Conservation (phyloP, 2,329 filamentous ascomycete species). For the Hypoxylon sp. region DNA sequence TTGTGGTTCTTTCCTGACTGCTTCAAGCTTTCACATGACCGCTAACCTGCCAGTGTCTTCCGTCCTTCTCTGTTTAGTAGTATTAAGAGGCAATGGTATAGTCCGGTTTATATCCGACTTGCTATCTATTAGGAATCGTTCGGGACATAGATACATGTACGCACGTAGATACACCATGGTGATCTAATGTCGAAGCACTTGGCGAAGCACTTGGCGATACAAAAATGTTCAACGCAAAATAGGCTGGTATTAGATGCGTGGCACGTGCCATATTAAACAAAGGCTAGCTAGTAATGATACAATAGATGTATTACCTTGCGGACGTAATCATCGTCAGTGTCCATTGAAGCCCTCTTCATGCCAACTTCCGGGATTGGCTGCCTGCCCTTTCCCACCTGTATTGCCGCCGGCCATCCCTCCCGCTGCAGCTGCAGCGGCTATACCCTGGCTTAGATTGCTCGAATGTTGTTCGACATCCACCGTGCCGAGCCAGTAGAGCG, state of each 20-base stretch:
- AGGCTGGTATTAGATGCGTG: slow-evolving; percentile 32
- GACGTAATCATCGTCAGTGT: slow-evolving; percentile 51
- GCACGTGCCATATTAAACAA: slow-evolving; percentile 35
- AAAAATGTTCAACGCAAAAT: slow-evolving; percentile 17
- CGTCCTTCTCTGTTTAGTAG: slow-evolving; percentile 4
- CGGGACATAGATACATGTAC: slow-evolving; percentile 1
- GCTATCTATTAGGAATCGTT: not conserved
- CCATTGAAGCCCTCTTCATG: slow-evolving; percentile 73
- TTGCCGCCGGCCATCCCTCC: slow-evolving; percentile 56
- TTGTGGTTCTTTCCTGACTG: slow-evolving; percentile 24
- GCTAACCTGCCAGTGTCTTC: not conserved
- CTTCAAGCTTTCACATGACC: slow-evolving; percentile 10
- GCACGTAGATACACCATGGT: not conserved
- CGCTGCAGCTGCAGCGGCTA: slow-evolving; percentile 62
- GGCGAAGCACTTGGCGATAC: not conserved
- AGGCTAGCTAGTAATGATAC: slow-evolving; percentile 40
- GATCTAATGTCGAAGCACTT: slow-evolving; percentile 1
- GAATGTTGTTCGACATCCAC: slow-evolving; percentile 75
- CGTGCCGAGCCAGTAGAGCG: slow-evolving; percentile 87
- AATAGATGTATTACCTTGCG: slow-evolving; percentile 28
- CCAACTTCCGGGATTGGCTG: slow-evolving; percentile 69
- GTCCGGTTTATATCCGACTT: not conserved
- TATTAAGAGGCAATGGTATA: not conserved
- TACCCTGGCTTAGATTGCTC: slow-evolving; percentile 67
- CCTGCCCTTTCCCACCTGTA: slow-evolving; percentile 54